These are phyloP conservation scores for Stephanocyclus meneghinianus DNA, from an alignment of 352 stramenopile species.

Conservation along the genomic window DNA sequence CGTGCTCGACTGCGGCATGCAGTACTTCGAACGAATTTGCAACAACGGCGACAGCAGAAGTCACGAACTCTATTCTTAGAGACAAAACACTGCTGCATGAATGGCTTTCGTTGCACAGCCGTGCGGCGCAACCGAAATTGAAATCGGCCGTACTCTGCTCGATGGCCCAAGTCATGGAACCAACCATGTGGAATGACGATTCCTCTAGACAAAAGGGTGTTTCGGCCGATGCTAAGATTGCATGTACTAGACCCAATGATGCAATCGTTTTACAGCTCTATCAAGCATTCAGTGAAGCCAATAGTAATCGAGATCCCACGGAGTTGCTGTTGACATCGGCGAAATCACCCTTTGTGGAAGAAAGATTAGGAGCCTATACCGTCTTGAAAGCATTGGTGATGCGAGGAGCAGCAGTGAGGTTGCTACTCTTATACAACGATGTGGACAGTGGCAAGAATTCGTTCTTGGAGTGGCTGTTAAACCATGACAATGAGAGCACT, in stretches of 20 bases:
- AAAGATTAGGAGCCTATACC: conserved; percentile 41
- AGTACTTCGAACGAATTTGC: conserved; percentile 7
- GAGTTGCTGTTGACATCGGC: conserved; percentile 40
- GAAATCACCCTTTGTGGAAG: conserved; percentile 51
- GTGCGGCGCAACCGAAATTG: conserved; percentile 43
- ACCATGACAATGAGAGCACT: conserved; percentile 36
- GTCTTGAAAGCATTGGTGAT: conserved; percentile 36
- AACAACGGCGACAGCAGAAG: conserved; percentile 4
- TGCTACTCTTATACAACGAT: conserved; percentile 40
- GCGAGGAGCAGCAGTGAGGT: conserved; percentile 18
- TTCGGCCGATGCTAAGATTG: background rate
- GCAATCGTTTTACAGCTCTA: conserved; percentile 39
- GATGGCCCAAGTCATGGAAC: conserved; percentile 46
- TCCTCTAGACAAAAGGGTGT: background rate
- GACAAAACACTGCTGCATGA: conserved; percentile 42
- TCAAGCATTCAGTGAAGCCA: conserved; percentile 43
- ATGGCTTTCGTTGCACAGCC: conserved; percentile 45
- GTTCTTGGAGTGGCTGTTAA: conserved; percentile 46
- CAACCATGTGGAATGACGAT: conserved; percentile 28
- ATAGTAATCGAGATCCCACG: conserved; percentile 36
- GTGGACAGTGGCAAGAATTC: conserved; percentile 7
- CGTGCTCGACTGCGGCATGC: conserved; percentile 28
- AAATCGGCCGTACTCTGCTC: conserved; percentile 46
- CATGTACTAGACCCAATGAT: conserved; percentile 24
- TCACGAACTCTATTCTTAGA: conserved; percentile 24